Base-by-base conservation (phyloP, 2,329 filamentous ascomycete genomes). In the Paraphaeosphaeria sporulosa region DNA sequence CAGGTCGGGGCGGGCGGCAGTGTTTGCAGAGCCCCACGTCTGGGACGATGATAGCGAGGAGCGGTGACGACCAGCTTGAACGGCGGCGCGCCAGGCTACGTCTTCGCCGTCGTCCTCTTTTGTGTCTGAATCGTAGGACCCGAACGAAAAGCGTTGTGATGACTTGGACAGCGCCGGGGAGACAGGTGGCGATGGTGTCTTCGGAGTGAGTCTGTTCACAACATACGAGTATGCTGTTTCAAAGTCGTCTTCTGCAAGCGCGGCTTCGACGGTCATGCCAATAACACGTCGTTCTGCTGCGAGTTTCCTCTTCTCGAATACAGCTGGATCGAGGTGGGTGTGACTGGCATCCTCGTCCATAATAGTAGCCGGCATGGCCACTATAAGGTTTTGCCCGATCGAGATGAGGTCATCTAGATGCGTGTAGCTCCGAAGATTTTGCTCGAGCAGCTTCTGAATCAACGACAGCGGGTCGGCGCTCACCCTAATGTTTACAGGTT, bases 201-300 rank as follows among this genome's bases (percentile, higher is more conserved):
- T 70, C 9, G 78, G 73, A 8, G 83, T 82, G 0, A 95, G 82
- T 23, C 90, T 86, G 71, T 88, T 93, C 49, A 92, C 86, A 1
- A 94, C 89, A 71, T 92, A 94, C 0, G 91, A 94, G 74, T 94
- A 95, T 12, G 92, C 92, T 0, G 92, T 95, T 73, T 96, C 92
- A 62, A 95, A 95, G 72, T 88, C 92, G 64, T 93, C 89, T 71
- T 94, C 91, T 10, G 84, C 83, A 1, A 95, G 82, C 13, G 92
- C 90, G 15, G 90, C 88, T 72, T 93, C 89, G 43, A 94, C 88
- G 64, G 91, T 93, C 90, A 94, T 92, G 60, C 90, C 89, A 6
- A 88, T 89, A 53, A 95, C 87, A 32, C 91, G 86, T 50, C 85
- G 87, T 71, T 90, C 87, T 4, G 87, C 85, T 40, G 81, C 71